Base-by-base conservation (phyloP, 2,329 filamentous ascomycete species). In the Cladobotryum protrusum region DNA sequence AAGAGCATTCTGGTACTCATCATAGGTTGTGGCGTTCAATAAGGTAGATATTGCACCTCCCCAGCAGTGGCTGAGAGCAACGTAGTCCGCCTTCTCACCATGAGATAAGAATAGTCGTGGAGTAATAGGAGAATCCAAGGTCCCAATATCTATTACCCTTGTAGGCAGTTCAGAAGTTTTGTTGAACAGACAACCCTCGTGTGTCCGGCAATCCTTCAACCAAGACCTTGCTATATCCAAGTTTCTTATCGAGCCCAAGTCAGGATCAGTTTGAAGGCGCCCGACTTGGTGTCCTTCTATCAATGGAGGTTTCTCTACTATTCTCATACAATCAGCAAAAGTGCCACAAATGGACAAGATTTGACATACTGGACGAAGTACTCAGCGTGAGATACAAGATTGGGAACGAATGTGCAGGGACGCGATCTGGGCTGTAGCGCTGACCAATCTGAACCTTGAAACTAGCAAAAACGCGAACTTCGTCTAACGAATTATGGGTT, bases 21-120 rank as follows among this genome's bases (percentile, higher is more conserved):
- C 32, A 19, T 44, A 51, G 2, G 37, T 47, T 7, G 47, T 24
- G 4, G 39, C 24, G 12, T 40, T 45, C 24, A 51, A 44, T 3
- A 51, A 17, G n/a, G 45, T 19, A 2, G 17, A 15, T 24, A 48
- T 47, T 17, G n/a, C 44, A 3, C 44, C 44, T 8, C 49, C 49
- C 49, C 49, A 51, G 34, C 44, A 48, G 36, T 51, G 45, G 24
- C 49, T 51, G 3, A 51, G 32, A 8, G 40, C 45, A 6, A 52
- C 35, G 36, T 52, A 52, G 20, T 45, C 14, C 11, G 35, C 20
- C 11, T 14, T 40, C 7, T n/a, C 32, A 7, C 41, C 40, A 1
- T 34, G 20, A 34, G 45, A 24, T 24, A 44, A 6, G 15, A 36
- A 19, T 5, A 45, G 17, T n/a, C 45, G 35, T 8, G 40, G 29